These are phyloP conservation scores for Stramenopiles sp. DNA, from an alignment of 352 stramenopile genomes.

Conservation along the genomic window DNA sequence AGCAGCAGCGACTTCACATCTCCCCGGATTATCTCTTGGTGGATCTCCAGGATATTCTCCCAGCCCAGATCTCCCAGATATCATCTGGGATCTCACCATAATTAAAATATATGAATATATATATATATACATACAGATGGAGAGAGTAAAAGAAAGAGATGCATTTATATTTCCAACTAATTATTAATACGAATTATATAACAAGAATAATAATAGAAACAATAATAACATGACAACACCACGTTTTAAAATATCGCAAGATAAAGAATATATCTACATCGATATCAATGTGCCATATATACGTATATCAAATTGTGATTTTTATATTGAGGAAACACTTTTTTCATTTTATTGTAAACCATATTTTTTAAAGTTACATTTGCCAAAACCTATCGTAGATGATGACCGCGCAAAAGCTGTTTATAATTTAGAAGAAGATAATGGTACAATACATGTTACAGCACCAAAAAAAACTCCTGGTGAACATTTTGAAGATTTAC, in stretches of 20 bases:
- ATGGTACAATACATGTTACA: conserved; percentile 72
- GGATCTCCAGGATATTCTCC: too few relatives aligned
- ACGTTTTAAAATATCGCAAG: conserved; percentile 53
- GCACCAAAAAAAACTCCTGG: conserved; percentile 60
- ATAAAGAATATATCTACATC: conserved; percentile 49
- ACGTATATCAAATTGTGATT: conserved; percentile 70
- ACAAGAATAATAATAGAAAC: conserved; percentile 6
- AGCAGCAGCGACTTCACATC: too few relatives aligned
- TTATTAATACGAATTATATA: too few relatives aligned
- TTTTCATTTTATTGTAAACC: conserved; percentile 90
- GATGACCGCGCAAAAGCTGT: conserved; percentile 63
- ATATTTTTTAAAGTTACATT: conserved; percentile 85
- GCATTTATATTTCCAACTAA: too few relatives aligned
- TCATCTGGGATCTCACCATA: too few relatives aligned
- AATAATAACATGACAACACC: conserved; percentile 44
- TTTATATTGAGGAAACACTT: conserved; percentile 53
- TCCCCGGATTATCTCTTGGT: too few relatives aligned
- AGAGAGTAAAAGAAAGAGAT: too few relatives aligned
- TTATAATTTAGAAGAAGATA: conserved; percentile 68
- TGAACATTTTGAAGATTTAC: conserved; percentile 64
- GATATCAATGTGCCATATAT: conserved; percentile 67
- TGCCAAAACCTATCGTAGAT: conserved; percentile 61
- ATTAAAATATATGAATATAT: too few relatives aligned
- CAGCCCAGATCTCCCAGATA: too few relatives aligned
- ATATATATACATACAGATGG: too few relatives aligned